A percentile compares a stretch with the other conserved stretches of the same genome.
Evolutionary conservation across 306 rosid genomes (phyloP).

Genomic region (Delonix regia): DNA sequence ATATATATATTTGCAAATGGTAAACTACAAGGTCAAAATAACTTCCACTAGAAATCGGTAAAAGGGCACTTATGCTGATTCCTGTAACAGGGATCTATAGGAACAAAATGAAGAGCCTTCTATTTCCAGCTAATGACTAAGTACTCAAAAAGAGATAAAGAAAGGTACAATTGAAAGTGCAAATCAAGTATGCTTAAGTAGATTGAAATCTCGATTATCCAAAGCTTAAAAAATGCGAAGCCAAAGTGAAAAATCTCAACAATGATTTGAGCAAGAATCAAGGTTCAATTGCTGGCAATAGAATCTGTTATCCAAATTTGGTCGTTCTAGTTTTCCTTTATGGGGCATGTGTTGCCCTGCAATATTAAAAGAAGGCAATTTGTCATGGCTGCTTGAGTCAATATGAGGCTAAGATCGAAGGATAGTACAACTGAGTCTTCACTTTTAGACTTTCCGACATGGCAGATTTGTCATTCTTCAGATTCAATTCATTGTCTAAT

Average conservation of each 20-base stretch:
- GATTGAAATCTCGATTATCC: not conserved
- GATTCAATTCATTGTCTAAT: not conserved
- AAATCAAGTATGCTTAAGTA: not conserved
- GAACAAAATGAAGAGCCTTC: slow-evolving; percentile 15
- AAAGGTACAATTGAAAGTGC: not conserved
- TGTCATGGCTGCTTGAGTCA: not conserved
- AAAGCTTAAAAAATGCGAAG: not conserved
- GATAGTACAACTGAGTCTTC: not conserved
- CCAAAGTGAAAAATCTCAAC: not conserved
- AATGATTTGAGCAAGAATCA: not conserved
- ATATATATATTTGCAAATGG: slow-evolving; percentile 2
- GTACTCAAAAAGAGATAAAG: not conserved
- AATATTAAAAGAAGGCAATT: not conserved
- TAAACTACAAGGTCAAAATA: slow-evolving; percentile 23
- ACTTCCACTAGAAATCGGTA: slow-evolving; percentile 18
- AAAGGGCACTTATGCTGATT: not conserved
- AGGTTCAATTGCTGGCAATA: not conserved
- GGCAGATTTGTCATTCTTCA: slow-evolving; percentile 14
- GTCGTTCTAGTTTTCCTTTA: not conserved
- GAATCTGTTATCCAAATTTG: not conserved
- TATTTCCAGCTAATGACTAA: not conserved
- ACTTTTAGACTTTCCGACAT: not conserved
- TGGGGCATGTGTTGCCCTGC: not conserved
- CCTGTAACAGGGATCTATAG: not conserved
- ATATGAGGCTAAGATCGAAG: not conserved